Evolutionary conservation across 164 flowering plant genomes (phyloP).

Genomic region (Taxillus chinensis): DNA sequence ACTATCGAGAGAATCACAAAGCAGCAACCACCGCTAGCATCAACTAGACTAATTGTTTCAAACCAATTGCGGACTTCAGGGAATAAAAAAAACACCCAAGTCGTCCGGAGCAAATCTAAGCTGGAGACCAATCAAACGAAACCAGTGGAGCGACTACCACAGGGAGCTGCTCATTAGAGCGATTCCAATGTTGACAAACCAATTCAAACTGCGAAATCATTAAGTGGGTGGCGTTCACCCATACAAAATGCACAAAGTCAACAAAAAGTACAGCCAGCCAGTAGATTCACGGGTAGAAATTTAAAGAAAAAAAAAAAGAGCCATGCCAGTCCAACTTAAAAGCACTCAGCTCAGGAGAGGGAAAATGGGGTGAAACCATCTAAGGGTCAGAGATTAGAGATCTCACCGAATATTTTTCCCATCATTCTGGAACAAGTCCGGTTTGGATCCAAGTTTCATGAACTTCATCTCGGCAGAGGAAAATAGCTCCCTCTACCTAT

Average conservation of each 20-base stretch:
- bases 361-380: neutral
- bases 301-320: no score
- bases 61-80: no score
- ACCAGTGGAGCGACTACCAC: no score
- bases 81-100: no score
- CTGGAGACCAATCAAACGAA: no score
- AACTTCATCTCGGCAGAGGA: constrained; percentile 65
- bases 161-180: no score
- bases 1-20: no score
- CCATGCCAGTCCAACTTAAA: neutral
- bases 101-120: no score
- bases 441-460: constrained; percentile 98
- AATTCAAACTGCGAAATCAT: neutral
- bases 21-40: no score
- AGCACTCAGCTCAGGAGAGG: neutral
- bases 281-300: no score
- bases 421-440: constrained; percentile 77
- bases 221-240: neutral
- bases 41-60: no score
- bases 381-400: constrained; percentile 2
- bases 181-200: neutral
- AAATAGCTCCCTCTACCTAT: constrained; percentile 13
- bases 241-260: no score
- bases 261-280: neutral
- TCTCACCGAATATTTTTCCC: constrained; percentile 68